These are phyloP conservation scores for Cryptosporidium sp. DNA, from an alignment of 169 alveolate genomes.

Conservation along the genomic window DNA sequence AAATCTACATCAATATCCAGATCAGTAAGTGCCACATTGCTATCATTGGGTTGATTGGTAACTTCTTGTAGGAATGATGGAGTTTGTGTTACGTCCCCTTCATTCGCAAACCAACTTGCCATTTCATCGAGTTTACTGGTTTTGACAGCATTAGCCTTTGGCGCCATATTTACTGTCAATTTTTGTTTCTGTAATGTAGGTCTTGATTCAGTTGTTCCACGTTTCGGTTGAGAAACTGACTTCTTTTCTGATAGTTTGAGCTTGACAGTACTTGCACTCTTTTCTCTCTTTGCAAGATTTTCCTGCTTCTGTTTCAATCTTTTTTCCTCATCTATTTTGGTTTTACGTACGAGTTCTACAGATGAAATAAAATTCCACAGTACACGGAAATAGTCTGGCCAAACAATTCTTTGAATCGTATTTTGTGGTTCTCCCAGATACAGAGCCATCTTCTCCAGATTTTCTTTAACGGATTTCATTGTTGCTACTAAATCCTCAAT, in stretches of 20 bases:
- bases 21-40: conserved; percentile 37
- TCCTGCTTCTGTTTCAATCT: conserved; percentile 81
- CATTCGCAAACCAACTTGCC: conserved; percentile 75
- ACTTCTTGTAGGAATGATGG: conserved; percentile 73
- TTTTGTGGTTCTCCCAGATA: conserved; percentile 88
- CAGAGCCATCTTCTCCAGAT: conserved; percentile 82
- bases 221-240: conserved; percentile 6
- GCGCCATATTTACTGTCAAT: conserved; percentile 69
- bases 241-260: conserved; percentile 57
- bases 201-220: conserved; percentile 16
- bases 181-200: conserved; percentile 61
- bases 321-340: conserved; percentile 82
- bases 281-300: conserved; percentile 81
- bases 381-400: conserved; percentile 87
- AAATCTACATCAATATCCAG: conserved; percentile 65
- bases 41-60: conserved; percentile 31
- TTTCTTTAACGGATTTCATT: conserved; percentile 79
- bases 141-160: conserved; percentile 74
- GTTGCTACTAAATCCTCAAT: conserved; percentile 77
- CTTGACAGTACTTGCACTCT: conserved; percentile 49
- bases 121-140: conserved; percentile 70
- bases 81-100: conserved; percentile 19
- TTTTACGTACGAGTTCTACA: conserved; percentile 85
- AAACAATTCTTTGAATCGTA: conserved; percentile 85
- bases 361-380: conserved; percentile 86